These are phyloP conservation scores for Boletus rufocinnamomeus DNA, from an alignment of 768 basidiomycete species.

Conservation along the genomic window DNA sequence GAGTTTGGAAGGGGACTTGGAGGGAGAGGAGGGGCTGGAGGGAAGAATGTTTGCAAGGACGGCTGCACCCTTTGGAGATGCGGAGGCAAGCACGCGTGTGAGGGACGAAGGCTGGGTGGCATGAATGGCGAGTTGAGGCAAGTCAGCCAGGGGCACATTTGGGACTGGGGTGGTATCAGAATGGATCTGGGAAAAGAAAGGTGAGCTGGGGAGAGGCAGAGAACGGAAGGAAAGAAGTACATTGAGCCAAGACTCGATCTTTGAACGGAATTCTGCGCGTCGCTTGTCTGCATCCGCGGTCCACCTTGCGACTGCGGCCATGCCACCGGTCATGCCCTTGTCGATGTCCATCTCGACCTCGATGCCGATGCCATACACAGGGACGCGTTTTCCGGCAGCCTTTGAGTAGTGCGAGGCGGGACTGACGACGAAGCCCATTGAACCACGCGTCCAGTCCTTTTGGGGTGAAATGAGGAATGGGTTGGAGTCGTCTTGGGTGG, in stretches of 20 bases:
- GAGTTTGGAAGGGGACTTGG: slow-evolving; percentile 42
- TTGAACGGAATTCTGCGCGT: slow-evolving; percentile 55
- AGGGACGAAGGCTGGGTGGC: slow-evolving; percentile 62
- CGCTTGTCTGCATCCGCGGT: slow-evolving; percentile 68
- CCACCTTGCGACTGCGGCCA: slow-evolving; percentile 89
- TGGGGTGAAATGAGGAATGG: slow-evolving; percentile 61
- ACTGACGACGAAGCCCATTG: slow-evolving; percentile 76
- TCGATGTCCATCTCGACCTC: slow-evolving; percentile 86
- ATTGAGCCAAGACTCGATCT: slow-evolving; percentile 65
- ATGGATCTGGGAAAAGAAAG: slow-evolving; percentile 49
- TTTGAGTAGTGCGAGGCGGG: slow-evolving; percentile 76
- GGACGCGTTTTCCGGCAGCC: slow-evolving; percentile 61
- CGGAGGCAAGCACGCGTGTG: slow-evolving; percentile 69
- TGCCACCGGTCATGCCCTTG: slow-evolving; percentile 77
- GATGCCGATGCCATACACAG: slow-evolving; percentile 83
- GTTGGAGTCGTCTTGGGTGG: slow-evolving; percentile 59
- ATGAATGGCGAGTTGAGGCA: slow-evolving; percentile 55
- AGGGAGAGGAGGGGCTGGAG: slow-evolving; percentile 38
- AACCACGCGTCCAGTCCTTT: slow-evolving; percentile 77
- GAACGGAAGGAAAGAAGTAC: slow-evolving; percentile 37
- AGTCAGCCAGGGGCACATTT: slow-evolving; percentile 60
- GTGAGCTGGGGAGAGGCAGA: slow-evolving; percentile 8
- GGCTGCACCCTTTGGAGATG: slow-evolving; percentile 62
- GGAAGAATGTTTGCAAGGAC: slow-evolving; percentile 35
- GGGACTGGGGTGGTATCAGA: slow-evolving; percentile 46